Evolutionary conservation across 257 asterid species (phyloP).

Genomic region (Solanum gracilifrons): DNA sequence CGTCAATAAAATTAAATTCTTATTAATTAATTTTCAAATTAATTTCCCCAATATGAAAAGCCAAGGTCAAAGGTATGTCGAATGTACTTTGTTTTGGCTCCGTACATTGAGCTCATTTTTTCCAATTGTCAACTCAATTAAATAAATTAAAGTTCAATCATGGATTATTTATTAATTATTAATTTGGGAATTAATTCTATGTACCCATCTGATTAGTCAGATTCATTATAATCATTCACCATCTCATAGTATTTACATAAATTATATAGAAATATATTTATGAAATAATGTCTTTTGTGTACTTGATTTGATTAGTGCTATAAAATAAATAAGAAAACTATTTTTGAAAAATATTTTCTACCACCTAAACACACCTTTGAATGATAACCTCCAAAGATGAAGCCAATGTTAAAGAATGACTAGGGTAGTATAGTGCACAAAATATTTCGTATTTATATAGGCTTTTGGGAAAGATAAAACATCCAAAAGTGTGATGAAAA

Average conservation of each 20-base stretch:
- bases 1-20: no score
- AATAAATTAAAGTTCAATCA: neutral
- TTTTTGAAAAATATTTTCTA: no score
- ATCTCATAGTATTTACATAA: no score
- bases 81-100: neutral
- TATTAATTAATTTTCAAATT: no score
- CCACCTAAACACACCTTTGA: neutral
- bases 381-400: neutral
- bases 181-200: neutral
- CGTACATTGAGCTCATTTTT: neutral
- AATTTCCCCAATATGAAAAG: neutral
- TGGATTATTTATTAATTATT: neutral
- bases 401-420: neutral
- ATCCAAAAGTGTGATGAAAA: no score
- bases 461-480: no score
- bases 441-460: no score
- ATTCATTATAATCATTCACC: neutral
- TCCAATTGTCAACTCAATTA: neutral
- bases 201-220: neutral
- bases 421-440: no score
- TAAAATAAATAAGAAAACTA: no score
- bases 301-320: neutral
- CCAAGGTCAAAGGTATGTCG: neutral
- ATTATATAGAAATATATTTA: no score
- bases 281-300: no score